A percentile compares a stretch with the other conserved stretches of the same genome.
Evolutionary conservation across 208 protist genomes (phyloP).

Genomic region (Trypanosoma cruzi): DNA sequence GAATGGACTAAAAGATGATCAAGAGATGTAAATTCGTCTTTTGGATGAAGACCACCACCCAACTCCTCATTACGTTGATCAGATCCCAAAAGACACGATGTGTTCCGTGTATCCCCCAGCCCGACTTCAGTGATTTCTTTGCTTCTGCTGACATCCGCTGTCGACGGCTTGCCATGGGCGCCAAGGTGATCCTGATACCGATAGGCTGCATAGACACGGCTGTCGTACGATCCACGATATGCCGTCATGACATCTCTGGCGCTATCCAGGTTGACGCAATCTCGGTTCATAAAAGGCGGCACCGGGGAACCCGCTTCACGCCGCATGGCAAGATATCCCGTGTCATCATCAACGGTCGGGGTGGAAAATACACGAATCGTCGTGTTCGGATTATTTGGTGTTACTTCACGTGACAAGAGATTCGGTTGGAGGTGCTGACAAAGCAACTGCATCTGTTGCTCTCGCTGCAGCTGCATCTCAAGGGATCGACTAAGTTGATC

Average conservation of each 20-base stretch:
- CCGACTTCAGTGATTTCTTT: neutral
- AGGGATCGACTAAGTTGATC: conserved; percentile 30
- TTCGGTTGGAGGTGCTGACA: neutral
- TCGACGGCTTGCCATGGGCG: neutral
- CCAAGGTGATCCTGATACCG: neutral
- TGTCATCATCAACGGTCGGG: neutral
- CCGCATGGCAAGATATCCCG: neutral
- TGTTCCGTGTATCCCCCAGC: neutral
- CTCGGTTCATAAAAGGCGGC: conserved; percentile 4
- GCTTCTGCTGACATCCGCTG: neutral
- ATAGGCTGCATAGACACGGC: neutral
- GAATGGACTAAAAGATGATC: neutral
- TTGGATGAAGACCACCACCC: neutral
- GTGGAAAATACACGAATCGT: neutral
- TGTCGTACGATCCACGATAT: neutral
- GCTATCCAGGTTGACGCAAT: neutral
- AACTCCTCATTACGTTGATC: neutral
- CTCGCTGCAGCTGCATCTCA: conserved; percentile 20
- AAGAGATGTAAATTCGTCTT: neutral
- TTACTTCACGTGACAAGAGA: neutral
- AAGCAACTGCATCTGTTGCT: conserved; percentile 3
- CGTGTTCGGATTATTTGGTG: neutral
- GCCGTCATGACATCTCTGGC: neutral
- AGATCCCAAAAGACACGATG: neutral
- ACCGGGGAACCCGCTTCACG: conserved; percentile 4